Conservation (phyloP, 2,329 filamentous ascomycete species). For the Colletotrichum tropicale region DNA sequence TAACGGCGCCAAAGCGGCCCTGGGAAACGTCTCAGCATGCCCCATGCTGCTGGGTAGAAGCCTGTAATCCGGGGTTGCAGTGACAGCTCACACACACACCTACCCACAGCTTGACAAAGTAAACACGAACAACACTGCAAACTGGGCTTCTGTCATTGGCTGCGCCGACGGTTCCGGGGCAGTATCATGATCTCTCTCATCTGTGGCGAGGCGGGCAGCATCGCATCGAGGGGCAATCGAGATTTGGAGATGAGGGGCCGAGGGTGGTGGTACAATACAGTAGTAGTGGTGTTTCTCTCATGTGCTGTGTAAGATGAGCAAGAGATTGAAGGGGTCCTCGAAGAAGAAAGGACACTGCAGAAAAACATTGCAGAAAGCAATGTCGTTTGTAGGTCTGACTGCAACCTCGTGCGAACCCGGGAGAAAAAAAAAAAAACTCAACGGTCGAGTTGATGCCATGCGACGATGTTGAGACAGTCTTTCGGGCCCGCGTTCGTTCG, state of each 20-base stretch:
- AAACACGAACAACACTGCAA: background rate
- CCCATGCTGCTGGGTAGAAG: conserved; percentile 1
- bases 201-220: background rate
- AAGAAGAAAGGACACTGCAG: background rate
- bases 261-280: background rate
- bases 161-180: background rate
- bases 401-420: background rate
- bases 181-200: background rate
- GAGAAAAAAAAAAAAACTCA: background rate
- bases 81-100: conserved; percentile 9
- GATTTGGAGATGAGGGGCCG: background rate
- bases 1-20: conserved; percentile 8
- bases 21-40: conserved; percentile 5
- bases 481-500: conserved; percentile 1
- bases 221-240: conserved; percentile 3
- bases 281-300: background rate
- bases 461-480: background rate
- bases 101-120: background rate
- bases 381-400: background rate
- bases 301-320: background rate
- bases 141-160: background rate
- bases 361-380: background rate
- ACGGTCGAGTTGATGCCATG: background rate
- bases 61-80: background rate
- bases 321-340: background rate